A percentile compares a stretch with the other conserved stretches of the same genome.
phyloP scores from a whole-genome alignment of 75 land plant genomes.

The Sequoia sempervirens region DNA sequence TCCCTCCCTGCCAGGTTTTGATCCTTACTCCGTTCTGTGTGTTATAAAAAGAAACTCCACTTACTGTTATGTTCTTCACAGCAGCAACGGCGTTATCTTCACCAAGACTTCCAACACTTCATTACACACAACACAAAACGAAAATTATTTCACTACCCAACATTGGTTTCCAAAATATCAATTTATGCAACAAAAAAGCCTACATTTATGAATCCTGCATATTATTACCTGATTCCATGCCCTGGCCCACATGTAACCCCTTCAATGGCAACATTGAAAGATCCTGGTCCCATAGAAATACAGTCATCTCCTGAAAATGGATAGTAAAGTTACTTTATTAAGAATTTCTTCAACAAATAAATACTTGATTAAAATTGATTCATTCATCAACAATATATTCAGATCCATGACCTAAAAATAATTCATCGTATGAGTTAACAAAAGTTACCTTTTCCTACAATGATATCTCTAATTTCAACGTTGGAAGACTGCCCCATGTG shows the following conservation, averaged over 20 bases:
- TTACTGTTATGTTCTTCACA: conserved; percentile 45
- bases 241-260: conserved; percentile 63
- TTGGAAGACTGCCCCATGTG: conserved; percentile 48
- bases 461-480: conserved; percentile 37
- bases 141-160: neutral
- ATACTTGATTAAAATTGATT: neutral
- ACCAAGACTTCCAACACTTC: conserved; percentile 59
- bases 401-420: too few species aligned
- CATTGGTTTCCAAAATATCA: neutral
- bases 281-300: conserved; percentile 57
- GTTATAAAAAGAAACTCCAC: conserved; percentile 23
- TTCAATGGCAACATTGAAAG: conserved; percentile 36
- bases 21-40: conserved; percentile 62
- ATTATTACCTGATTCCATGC: conserved; percentile 77
- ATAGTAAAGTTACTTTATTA: too few species aligned
- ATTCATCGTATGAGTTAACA: neutral
- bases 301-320: conserved; percentile 52
- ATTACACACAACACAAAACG: neutral
- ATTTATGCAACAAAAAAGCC: too few species aligned
- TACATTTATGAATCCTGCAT: too few species aligned
- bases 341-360: neutral
- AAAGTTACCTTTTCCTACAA: conserved; percentile 8
- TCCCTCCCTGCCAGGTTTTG: conserved; percentile 60
- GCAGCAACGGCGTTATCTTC: conserved; percentile 25
- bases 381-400: too few species aligned